These are phyloP conservation scores for Phaeosphaeriaceae sp. DNA, from an alignment of 2,329 filamentous ascomycete species.

Conservation along the genomic window DNA sequence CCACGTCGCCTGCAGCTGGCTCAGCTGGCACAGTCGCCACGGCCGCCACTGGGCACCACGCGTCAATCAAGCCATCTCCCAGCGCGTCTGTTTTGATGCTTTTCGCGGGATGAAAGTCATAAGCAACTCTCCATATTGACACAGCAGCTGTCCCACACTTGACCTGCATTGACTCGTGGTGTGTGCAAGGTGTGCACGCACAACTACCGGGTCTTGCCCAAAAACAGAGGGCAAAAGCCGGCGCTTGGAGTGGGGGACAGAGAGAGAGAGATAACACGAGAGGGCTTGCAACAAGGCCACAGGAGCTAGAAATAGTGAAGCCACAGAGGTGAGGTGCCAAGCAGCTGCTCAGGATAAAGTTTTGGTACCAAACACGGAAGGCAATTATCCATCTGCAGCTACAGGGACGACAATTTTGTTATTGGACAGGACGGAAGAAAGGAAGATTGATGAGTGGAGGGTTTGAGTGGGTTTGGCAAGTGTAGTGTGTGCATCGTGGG, in stretches of 20 bases:
- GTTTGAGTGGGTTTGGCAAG: conserved; percentile 19
- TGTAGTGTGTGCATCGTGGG: conserved; percentile 19
- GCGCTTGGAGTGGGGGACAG: conserved; percentile 8
- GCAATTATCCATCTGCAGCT: conserved; percentile 12
- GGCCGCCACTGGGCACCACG: not conserved
- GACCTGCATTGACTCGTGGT: conserved; percentile 14
- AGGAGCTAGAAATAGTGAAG: no score
- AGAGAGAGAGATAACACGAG: no score
- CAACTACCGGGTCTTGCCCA: conserved; percentile 9
- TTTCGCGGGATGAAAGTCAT: conserved; percentile 7
- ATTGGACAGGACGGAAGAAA: conserved; percentile 35
- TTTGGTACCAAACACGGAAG: conserved; percentile 9
- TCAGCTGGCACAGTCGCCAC: not conserved
- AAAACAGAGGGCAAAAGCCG: conserved; percentile 9
- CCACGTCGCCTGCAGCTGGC: not conserved
- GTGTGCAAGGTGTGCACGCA: conserved; percentile 20
- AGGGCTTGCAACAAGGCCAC: no score
- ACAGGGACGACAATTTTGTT: conserved; percentile 18
- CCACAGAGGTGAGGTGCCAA: no score
- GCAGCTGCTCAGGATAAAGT: conserved; percentile 7
- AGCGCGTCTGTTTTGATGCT: conserved; percentile 6
- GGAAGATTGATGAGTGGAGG: conserved; percentile 23
- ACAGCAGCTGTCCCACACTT: conserved; percentile 6
- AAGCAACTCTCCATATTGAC: conserved; percentile 10
- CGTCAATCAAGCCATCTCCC: conserved; percentile 3